These are phyloP conservation scores for Bipolaris bicolor DNA, from an alignment of 2,329 filamentous ascomycete genomes.

Conservation along the genomic window DNA sequence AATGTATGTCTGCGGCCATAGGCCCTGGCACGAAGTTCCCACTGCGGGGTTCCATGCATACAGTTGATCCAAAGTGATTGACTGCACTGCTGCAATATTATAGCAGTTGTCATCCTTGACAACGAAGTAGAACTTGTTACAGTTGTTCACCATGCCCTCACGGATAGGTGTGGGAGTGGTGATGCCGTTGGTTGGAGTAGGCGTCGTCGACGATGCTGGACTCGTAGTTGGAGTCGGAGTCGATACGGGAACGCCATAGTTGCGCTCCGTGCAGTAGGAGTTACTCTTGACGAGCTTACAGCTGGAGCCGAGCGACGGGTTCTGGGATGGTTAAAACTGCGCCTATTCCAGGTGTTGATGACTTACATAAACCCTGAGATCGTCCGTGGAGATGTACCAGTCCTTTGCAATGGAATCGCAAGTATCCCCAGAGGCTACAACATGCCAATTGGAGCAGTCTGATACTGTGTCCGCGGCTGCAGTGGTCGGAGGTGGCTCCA, in stretches of 20 bases:
- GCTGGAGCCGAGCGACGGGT: neutral
- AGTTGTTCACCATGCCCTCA: neutral
- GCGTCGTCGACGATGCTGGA: neutral
- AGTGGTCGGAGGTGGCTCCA: neutral
- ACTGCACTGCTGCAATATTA: neutral
- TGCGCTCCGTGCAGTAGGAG: neutral
- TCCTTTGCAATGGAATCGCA: neutral
- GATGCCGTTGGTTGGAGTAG: neutral
- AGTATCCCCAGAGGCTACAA: neutral
- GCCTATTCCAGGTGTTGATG: too few relatives aligned
- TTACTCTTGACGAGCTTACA: neutral
- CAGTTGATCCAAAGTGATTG: neutral
- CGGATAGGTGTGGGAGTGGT: neutral
- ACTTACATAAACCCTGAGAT: neutral
- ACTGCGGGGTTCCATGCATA: neutral
- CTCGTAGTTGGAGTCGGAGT: neutral
- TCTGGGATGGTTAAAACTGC: neutral
- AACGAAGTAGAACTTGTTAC: neutral
- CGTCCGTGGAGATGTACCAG: neutral
- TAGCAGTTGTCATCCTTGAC: neutral
- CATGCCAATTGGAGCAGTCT: neutral
- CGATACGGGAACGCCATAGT: neutral
- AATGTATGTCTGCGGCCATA: neutral
- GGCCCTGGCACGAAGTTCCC: neutral
- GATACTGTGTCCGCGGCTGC: neutral